Conservation (phyloP, 352 stramenopile species). For the Globisporangium paroecandrum region DNA sequence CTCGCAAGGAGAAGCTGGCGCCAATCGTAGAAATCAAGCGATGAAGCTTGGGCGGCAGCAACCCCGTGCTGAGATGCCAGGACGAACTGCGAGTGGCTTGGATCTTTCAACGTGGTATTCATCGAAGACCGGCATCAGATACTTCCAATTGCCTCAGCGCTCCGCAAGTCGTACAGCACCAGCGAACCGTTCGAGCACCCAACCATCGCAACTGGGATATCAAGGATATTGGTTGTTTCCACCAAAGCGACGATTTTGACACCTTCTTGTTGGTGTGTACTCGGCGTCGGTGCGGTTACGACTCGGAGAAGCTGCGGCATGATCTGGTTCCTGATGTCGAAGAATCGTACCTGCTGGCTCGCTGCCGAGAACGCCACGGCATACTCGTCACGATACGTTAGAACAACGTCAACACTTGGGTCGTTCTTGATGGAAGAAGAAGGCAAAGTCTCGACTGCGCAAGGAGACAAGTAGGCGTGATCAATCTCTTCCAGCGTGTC, state of each 20-base stretch:
- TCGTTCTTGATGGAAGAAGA: not conserved
- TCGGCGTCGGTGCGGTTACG: slow-evolving; percentile 24
- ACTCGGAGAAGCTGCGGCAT: slow-evolving; percentile 28
- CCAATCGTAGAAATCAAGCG: slow-evolving; percentile 37
- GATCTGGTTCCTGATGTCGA: slow-evolving; percentile 29
- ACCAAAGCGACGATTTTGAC: slow-evolving; percentile 16
- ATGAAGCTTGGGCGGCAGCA: slow-evolving; percentile 5
- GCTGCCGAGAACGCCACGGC: slow-evolving; percentile 35
- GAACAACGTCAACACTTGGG: slow-evolving; percentile 13
- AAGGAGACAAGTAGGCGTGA: slow-evolving; percentile 27
- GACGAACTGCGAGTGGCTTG: not conserved
- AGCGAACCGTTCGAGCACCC: slow-evolving; percentile 44
- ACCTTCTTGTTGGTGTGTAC: slow-evolving; percentile 1
- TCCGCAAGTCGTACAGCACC: slow-evolving; percentile 46
- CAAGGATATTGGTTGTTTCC: slow-evolving; percentile 15
- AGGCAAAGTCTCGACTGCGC: not conserved
- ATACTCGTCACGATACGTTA: slow-evolving; percentile 25
- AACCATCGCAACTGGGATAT: slow-evolving; percentile 39
- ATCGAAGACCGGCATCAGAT: slow-evolving; percentile 17
- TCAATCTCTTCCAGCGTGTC: slow-evolving; percentile 46
- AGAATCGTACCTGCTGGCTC: slow-evolving; percentile 42
- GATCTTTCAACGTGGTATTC: not conserved
- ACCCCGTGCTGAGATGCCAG: slow-evolving; percentile 8
- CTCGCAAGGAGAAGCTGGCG: slow-evolving; percentile 33
- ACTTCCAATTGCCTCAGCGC: slow-evolving; percentile 38